Percentiles rank a stretch among this genome's conserved stretches.
Conservation (phyloP, 2,329 filamentous ascomycete genomes). For the Fusarium anthophilum region DNA sequence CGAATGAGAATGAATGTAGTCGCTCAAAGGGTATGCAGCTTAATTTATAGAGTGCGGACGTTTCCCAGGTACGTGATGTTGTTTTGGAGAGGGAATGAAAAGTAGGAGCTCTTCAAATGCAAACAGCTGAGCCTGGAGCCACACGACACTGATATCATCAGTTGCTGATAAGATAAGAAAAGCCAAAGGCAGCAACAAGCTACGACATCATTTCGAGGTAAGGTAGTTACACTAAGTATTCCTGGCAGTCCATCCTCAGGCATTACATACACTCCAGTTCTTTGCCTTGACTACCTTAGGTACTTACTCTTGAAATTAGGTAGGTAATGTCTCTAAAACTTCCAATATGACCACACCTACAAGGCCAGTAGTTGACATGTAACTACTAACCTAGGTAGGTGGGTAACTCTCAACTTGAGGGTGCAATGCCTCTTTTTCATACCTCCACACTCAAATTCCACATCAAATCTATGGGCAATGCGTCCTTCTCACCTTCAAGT, state of each 20-base stretch:
- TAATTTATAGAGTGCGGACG: not conserved
- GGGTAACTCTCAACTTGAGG: too few relatives aligned
- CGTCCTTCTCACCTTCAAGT: not conserved
- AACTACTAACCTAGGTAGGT: not conserved
- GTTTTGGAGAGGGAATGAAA: conserved; percentile 2
- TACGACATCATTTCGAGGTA: conserved; percentile 26
- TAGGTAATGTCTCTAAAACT: not conserved
- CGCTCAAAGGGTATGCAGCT: not conserved
- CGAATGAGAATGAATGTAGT: not conserved
- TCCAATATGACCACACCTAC: not conserved
- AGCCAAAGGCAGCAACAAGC: conserved; percentile 33
- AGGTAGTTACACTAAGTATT: not conserved
- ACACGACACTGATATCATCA: conserved; percentile 41
- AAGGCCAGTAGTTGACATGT: not conserved
- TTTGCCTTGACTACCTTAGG: not conserved
- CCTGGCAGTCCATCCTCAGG: not conserved
- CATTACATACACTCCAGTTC: not conserved
- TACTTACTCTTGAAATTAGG: not conserved
- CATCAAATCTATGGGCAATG: not conserved
- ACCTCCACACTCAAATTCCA: not conserved
- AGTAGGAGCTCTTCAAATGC: conserved; percentile 19
- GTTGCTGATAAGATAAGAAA: conserved; percentile 41
- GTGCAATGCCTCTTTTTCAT: not conserved
- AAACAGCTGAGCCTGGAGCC: conserved; percentile 23
- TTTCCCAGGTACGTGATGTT: not conserved